A percentile compares a stretch with the other conserved stretches of the same genome.
Conservation (phyloP, 2,329 filamentous ascomycete species). For the Mariannaea sp. region DNA sequence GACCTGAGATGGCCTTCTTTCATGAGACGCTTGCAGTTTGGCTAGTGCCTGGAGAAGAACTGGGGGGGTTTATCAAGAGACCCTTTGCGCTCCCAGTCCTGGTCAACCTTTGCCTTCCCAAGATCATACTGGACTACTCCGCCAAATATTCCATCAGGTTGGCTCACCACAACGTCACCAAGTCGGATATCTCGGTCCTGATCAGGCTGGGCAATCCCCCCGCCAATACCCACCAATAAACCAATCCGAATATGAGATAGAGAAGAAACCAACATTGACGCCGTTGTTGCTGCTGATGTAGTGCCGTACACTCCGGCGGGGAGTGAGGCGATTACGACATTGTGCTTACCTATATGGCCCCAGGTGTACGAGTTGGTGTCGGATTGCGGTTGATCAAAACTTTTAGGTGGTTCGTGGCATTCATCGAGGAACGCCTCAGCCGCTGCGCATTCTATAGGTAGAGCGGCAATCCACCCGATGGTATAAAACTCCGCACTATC, state of each 20-base stretch:
- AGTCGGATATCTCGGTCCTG: not conserved
- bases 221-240: not conserved
- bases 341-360: not conserved
- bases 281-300: not conserved
- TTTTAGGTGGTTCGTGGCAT: not conserved
- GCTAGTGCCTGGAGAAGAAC: too few species aligned
- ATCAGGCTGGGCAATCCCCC: not conserved
- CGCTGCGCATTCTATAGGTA: not conserved
- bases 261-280: not conserved
- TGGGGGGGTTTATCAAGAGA: constrained; percentile 21
- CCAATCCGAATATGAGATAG: not conserved
- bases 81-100: not conserved
- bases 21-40: not conserved
- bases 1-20: too few species aligned
- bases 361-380: not conserved
- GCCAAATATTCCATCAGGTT: not conserved
- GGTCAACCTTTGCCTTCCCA: constrained; percentile 13
- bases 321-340: not conserved
- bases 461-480: not conserved
- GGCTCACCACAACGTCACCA: not conserved
- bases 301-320: not conserved
- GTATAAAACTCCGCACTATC: too few species aligned
- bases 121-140: not conserved
- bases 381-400: not conserved
- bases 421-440: not conserved